A percentile compares a stretch with the other conserved stretches of the same genome.
Conservation (phyloP, 331 rosid species). For the Pyrus hybrid region DNA sequence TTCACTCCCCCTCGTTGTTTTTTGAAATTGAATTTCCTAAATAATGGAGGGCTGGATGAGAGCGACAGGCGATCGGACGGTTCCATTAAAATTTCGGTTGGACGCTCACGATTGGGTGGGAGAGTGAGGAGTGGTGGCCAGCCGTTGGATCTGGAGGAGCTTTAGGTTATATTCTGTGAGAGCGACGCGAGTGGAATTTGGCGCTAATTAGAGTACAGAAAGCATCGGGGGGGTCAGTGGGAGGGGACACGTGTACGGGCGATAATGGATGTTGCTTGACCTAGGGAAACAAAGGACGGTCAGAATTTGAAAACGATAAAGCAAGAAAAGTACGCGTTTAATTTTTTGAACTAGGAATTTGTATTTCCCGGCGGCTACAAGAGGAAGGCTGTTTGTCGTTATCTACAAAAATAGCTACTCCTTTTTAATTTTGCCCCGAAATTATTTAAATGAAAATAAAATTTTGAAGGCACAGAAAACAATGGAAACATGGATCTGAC, state of each 20-base stretch:
- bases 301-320: constrained; percentile 10
- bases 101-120: constrained; percentile 9
- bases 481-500: not conserved
- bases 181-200: constrained; percentile 38
- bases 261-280: not conserved
- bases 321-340: not conserved
- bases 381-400: not conserved
- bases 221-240: not conserved
- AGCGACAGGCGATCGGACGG: not conserved
- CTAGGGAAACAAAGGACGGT: constrained; percentile 1
- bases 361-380: not conserved
- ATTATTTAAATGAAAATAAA: not conserved
- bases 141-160: constrained; percentile 33
- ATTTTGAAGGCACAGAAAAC: not conserved
- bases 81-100: not conserved
- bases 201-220: constrained; percentile 51
- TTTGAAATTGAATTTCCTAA: constrained; percentile 46
- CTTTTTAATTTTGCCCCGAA: not conserved
- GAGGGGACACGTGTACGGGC: constrained; percentile 27
- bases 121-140: not conserved
- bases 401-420: not conserved
- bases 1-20: constrained; percentile 40
- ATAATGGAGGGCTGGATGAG: constrained; percentile 22
- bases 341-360: not conserved
- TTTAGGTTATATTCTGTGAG: constrained; percentile 2